These are phyloP conservation scores for Apiotrichum mycotoxinovorans DNA, from an alignment of 1,284 basidiomycete genomes.

Conservation along the genomic window DNA sequence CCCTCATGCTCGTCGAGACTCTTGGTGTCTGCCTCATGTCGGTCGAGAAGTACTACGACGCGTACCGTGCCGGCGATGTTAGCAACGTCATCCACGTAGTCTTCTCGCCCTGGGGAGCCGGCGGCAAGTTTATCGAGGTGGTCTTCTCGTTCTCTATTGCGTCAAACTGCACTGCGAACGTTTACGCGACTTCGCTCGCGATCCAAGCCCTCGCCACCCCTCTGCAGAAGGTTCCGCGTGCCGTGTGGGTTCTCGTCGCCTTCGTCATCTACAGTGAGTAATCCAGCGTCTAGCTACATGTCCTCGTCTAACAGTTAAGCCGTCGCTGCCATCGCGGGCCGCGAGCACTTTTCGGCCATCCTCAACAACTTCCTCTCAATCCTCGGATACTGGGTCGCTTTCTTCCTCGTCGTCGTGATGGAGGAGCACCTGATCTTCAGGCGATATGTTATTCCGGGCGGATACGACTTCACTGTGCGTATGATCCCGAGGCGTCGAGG, in stretches of 20 bases:
- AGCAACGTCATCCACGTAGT: slow-evolving; percentile 50
- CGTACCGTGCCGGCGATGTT: slow-evolving; percentile 55
- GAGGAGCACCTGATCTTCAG: slow-evolving; percentile 62
- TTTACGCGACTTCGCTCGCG: slow-evolving; percentile 59
- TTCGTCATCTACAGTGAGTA: slow-evolving; percentile 55
- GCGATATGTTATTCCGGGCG: slow-evolving; percentile 41
- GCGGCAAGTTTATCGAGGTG: slow-evolving; percentile 58
- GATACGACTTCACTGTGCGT: slow-evolving; percentile 55
- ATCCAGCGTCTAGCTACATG: not conserved
- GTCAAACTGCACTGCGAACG: slow-evolving; percentile 61
- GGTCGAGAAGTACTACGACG: slow-evolving; percentile 55
- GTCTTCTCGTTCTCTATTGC: slow-evolving; percentile 60
- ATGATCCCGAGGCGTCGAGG: no score
- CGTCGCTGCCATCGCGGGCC: slow-evolving; percentile 61
- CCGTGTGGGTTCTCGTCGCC: slow-evolving; percentile 59
- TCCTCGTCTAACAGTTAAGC: slow-evolving; percentile 26
- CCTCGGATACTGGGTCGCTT: slow-evolving; percentile 51
- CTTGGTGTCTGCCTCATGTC: slow-evolving; percentile 58
- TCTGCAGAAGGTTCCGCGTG: slow-evolving; percentile 59
- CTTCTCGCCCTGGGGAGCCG: slow-evolving; percentile 34
- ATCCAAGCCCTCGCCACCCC: slow-evolving; percentile 58
- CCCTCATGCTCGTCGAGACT: slow-evolving; percentile 56
- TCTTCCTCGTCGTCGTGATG: slow-evolving; percentile 55
- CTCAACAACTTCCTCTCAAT: slow-evolving; percentile 57
- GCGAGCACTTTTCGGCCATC: slow-evolving; percentile 60